phyloP scores from a whole-genome alignment of 805 yeast genomes.

The Ogataea nakhonphanomensis region DNA sequence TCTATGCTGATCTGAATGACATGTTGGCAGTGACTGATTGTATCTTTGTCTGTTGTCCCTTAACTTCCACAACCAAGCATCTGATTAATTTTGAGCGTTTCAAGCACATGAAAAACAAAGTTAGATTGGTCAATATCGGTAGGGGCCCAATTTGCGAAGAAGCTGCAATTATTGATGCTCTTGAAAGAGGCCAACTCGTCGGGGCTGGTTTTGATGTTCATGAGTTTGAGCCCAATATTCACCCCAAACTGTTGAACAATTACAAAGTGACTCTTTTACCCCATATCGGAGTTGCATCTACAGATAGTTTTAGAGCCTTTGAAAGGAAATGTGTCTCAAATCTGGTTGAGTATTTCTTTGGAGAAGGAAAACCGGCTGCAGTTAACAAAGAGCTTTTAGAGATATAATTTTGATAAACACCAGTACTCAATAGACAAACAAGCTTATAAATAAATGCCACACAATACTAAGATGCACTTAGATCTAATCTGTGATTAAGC shows the following conservation, averaged over 20 bases:
- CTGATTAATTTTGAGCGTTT: constrained; percentile 34
- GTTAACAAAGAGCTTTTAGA: constrained; percentile 10
- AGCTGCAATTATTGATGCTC: constrained; percentile 37
- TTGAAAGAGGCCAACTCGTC: constrained; percentile 38
- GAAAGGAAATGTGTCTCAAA: constrained; percentile 38
- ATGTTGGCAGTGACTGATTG: constrained; percentile 31
- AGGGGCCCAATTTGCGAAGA: constrained; percentile 41
- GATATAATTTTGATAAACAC: too few species aligned
- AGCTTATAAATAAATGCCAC: too few species aligned
- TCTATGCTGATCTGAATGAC: constrained; percentile 24
- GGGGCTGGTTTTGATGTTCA: constrained; percentile 44
- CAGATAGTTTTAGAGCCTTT: constrained; percentile 36
- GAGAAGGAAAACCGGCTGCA: constrained; percentile 30
- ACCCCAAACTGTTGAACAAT: constrained; percentile 31
- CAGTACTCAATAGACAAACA: too few species aligned
- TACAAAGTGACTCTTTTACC: constrained; percentile 37
- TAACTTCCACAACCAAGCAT: constrained; percentile 37
- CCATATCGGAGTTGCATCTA: constrained; percentile 37
- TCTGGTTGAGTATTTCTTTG: constrained; percentile 35
- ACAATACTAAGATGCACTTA: too few species aligned
- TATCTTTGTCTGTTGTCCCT: constrained; percentile 38
- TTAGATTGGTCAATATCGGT: constrained; percentile 36
- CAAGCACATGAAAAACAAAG: constrained; percentile 28
- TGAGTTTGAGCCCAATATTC: constrained; percentile 40
- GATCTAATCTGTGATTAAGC: too few species aligned